A percentile compares a stretch with the other conserved stretches of the same genome.
These are phyloP conservation scores for Neophaeococcomyces mojaviensis DNA, from an alignment of 2,329 filamentous ascomycete genomes.

Conservation along the genomic window DNA sequence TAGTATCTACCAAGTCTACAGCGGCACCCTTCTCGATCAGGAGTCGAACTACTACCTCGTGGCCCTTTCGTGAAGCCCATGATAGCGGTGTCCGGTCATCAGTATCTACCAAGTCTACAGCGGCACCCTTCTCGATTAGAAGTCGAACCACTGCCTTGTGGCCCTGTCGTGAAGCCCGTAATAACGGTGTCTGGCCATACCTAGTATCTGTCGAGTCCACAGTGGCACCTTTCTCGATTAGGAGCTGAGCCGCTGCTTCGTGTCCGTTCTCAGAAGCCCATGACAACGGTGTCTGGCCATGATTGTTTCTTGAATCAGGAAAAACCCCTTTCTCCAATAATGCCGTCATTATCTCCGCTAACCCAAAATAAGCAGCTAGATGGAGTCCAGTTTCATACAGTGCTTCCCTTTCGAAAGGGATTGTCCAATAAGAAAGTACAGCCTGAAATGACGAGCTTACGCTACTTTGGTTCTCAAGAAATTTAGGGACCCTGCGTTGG, in stretches of 20 bases:
- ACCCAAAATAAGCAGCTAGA: no score
- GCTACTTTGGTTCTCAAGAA: no score
- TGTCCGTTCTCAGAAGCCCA: no score
- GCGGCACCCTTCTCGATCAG: conserved; percentile 10
- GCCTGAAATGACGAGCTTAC: no score
- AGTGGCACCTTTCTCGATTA: not conserved
- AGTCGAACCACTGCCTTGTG: conserved; percentile 11
- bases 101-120: not conserved
- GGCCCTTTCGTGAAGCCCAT: conserved; percentile 7
- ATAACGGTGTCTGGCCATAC: not conserved
- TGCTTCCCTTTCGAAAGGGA: no score
- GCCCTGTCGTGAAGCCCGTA: not conserved
- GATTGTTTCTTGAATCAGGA: no score
- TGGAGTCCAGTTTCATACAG: no score
- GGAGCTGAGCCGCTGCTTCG: no score
- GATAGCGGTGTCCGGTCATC: conserved; percentile 8
- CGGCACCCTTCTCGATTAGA: conserved; percentile 12
- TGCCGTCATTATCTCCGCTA: no score
- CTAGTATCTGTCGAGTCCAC: not conserved
- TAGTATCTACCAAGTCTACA: conserved; percentile 2
- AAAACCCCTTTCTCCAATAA: not conserved
- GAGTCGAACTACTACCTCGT: conserved; percentile 12
- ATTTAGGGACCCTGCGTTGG: no score
- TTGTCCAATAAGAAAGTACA: no score
- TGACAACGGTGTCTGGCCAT: no score